Base-by-base conservation (phyloP, 345 rosid genomes). In the Eucalyptus regnans region DNA sequence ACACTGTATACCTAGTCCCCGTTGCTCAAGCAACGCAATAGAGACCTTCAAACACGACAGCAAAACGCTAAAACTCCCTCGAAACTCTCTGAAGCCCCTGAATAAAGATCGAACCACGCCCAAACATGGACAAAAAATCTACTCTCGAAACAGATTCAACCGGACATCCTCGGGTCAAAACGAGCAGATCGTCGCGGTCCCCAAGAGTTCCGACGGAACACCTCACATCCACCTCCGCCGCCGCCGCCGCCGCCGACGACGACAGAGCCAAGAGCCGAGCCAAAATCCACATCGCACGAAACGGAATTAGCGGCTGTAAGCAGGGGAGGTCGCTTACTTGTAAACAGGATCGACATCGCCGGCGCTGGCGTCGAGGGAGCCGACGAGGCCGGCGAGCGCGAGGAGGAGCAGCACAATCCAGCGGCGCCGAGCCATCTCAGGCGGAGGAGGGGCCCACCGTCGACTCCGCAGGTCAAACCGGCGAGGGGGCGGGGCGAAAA, bases 281-380 rank as follows among this genome's bases (percentile, higher is more conserved):
- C 9, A 31, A 83, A 48, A 87, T 14, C 16, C 25, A 44, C 41
- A 86, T 27, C 50, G 60, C 37, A 33, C 46, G 25, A 31, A 46
- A 83, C n/a, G 49, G 50, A 51, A 58, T 14, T 9, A 71, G 86
- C 33, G 17, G 54, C 31, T 25, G 16, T 37, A 66, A 88, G 56
- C 52, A 22, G 86, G 43, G 54, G 33, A 76, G 6, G 88, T 66
- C 4, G 88, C 80, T 49, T 88, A 97, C 99, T 89, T 93, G 95
- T 94, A 97, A 93, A 91, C 89, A 91, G 96, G 97, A 96, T 97
- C 99, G 90, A 96, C 91, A 89, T 97, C 99, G 86, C 99, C 99
- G 16, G 92, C 96, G 86, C 96, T 96, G 9, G 98, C 97, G 89
- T 93, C 88, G 14, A 96, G 91, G 29, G 84, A 60, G 49, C 92